These are phyloP conservation scores for Aureobasidium sp. DNA, from an alignment of 2,329 filamentous ascomycete species.

Conservation along the genomic window DNA sequence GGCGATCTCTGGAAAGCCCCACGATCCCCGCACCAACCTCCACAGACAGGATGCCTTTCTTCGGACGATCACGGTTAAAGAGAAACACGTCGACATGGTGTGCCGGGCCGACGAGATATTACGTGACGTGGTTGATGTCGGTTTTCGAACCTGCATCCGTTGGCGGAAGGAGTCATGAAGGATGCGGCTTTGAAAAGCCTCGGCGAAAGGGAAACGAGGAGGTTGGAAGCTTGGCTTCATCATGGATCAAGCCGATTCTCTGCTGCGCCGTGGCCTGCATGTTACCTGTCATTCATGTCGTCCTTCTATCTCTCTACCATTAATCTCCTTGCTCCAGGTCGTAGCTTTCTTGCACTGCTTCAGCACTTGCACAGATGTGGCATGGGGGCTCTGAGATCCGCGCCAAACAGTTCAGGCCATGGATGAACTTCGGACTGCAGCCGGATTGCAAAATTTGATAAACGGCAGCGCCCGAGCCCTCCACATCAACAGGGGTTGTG, in stretches of 20 bases:
- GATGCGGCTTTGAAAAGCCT: neutral
- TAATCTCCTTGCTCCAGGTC: too few species aligned
- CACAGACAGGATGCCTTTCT: neutral
- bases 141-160: neutral
- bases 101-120: neutral
- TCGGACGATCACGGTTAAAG: slow-evolving; percentile 1
- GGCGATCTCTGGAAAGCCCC: neutral
- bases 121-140: neutral
- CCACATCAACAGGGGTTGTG: slow-evolving; percentile 2
- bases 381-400: too few species aligned
- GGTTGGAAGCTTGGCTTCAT: neutral
- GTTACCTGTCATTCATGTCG: neutral
- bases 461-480: neutral
- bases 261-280: neutral
- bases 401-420: too few species aligned
- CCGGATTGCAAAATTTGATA: neutral
- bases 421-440: neutral
- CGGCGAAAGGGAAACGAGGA: neutral
- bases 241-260: neutral
- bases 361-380: neutral
- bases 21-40: slow-evolving; percentile 9
- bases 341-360: too few species aligned
- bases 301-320: neutral
- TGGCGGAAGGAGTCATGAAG: neutral
- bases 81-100: neutral